Evolutionary conservation across 2,329 filamentous ascomycete genomes (phyloP).

Genomic region (Didymella pinodella): DNA sequence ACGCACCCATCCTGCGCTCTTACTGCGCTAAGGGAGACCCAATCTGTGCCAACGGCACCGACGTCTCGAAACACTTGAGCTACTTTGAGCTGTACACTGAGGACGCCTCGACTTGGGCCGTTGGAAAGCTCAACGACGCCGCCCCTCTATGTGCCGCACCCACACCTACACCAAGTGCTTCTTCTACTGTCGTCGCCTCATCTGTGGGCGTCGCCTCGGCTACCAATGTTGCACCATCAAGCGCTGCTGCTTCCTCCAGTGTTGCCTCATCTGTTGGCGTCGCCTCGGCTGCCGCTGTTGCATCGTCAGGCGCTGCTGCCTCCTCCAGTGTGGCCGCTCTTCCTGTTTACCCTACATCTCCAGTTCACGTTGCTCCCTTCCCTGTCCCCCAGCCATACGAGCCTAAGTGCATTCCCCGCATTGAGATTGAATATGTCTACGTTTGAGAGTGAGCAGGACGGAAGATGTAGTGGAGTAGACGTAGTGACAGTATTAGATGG

Average conservation of each 20-base stretch:
- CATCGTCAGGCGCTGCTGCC: conserved; percentile 8
- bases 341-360: conserved; percentile 33
- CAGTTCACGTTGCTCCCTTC: conserved; percentile 32
- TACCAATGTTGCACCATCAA: conserved; percentile 15
- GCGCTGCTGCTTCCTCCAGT: conserved; percentile 14
- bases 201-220: no score
- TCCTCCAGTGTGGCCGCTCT: conserved; percentile 20
- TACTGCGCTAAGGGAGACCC: conserved; percentile 69
- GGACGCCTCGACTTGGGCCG: conserved; percentile 34
- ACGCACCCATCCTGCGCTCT: conserved; percentile 62
- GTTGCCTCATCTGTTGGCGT: not conserved
- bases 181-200: conserved; percentile 16
- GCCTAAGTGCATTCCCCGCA: conserved; percentile 27
- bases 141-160: conserved; percentile 32
- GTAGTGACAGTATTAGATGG: conserved; percentile 30
- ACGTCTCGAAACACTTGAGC: conserved; percentile 64
- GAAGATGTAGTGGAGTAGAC: conserved; percentile 29
- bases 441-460: conserved; percentile 29
- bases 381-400: conserved; percentile 28
- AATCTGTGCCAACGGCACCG: conserved; percentile 69
- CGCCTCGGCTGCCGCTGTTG: conserved; percentile 13
- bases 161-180: conserved; percentile 30
- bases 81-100: conserved; percentile 56
- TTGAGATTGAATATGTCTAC: conserved; percentile 30
- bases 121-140: conserved; percentile 33